Evolutionary conservation across 2,329 filamentous ascomycete species (phyloP), one percentile per base, ranked within the genome.

Genomic region (Aspergillus sp.): DNA sequence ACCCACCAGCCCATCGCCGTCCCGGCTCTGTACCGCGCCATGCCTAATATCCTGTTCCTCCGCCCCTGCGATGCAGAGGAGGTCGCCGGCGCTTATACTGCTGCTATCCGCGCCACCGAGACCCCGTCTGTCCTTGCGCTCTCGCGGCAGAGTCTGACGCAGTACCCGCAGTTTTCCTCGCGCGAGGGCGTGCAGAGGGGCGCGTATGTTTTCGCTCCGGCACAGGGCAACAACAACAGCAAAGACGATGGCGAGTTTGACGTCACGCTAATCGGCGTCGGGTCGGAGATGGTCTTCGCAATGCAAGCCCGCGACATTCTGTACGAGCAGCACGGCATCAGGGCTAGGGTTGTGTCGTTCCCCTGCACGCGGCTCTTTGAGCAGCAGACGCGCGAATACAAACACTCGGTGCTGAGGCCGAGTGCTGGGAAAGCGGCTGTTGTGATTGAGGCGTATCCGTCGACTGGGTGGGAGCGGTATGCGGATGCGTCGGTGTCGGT

Each of bases 391-490:
- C 63, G 64, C 5, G 72, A 75, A 49, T 82, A 82, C 66, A 75
- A 72, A 59, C 73, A 73, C 4, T 62, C 70, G 2, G 75, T 78
- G 7, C 67, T 82, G 39, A 66, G 61, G 47, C 63, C 68, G 9
- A 68, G 73, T 44, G 62, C 63, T 3, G 70, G 69, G 8, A 66
- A 72, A 15, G 75, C 77, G 0, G 65, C 69, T 3, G 74, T 82
- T 1, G 76, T 79, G 0, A 77, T 82, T 17, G 79, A 82, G 68
- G 73, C 79, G 1, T 82, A 79, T 60, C 71, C 76, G 1, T 70
- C 75, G 0, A 76, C 76, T 39, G 78, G 79, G 2, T 82, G 80
- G 80, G 80, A 82, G 64, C 66, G 79, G 7, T 82, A 80, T 62
- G 79, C 79, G 0, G 75, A 81, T 66, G 80, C 79, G 0, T 76